Conservation (phyloP, 2,329 filamentous ascomycete species). For the Neofusicoccum sp. region DNA sequence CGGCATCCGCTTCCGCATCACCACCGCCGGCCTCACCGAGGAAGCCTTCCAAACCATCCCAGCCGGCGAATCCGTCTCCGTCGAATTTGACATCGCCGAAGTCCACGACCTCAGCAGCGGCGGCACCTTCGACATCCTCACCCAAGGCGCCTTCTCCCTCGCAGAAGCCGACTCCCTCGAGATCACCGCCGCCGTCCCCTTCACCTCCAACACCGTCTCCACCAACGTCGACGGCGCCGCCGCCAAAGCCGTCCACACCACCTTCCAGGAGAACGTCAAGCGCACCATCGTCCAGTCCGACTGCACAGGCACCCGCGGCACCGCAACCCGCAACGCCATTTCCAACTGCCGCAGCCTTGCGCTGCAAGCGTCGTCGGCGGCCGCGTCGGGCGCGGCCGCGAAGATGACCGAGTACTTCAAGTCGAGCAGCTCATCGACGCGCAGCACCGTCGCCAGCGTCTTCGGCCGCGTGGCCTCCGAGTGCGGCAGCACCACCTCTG, state of each 20-base stretch:
- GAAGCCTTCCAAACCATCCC: slow-evolving; percentile 52
- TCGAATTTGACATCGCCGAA: slow-evolving; percentile 56
- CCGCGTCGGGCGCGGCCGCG: slow-evolving; percentile 46
- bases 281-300: slow-evolving; percentile 43
- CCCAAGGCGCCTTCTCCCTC: slow-evolving; percentile 57
- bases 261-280: slow-evolving; percentile 46
- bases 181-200: slow-evolving; percentile 56
- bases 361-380: slow-evolving; percentile 51
- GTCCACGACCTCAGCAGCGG: slow-evolving; percentile 51
- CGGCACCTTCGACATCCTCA: slow-evolving; percentile 57
- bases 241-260: slow-evolving; percentile 51
- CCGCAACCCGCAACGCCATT: slow-evolving; percentile 52
- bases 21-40: slow-evolving; percentile 48
- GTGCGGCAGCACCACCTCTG: slow-evolving; percentile 51
- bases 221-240: slow-evolving; percentile 57
- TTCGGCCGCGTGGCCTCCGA: slow-evolving; percentile 56
- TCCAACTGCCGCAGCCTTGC: slow-evolving; percentile 56
- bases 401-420: slow-evolving; percentile 64
- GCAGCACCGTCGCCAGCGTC: slow-evolving; percentile 48
- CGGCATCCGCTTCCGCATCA: slow-evolving; percentile 51
- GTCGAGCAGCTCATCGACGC: slow-evolving; percentile 41
- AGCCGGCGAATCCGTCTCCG: slow-evolving; percentile 49
- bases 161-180: slow-evolving; percentile 53
- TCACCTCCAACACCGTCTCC: slow-evolving; percentile 57
- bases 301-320: slow-evolving; percentile 52